Conservation (phyloP, 1,284 basidiomycete genomes). For the Cryptococcus sp. region DNA sequence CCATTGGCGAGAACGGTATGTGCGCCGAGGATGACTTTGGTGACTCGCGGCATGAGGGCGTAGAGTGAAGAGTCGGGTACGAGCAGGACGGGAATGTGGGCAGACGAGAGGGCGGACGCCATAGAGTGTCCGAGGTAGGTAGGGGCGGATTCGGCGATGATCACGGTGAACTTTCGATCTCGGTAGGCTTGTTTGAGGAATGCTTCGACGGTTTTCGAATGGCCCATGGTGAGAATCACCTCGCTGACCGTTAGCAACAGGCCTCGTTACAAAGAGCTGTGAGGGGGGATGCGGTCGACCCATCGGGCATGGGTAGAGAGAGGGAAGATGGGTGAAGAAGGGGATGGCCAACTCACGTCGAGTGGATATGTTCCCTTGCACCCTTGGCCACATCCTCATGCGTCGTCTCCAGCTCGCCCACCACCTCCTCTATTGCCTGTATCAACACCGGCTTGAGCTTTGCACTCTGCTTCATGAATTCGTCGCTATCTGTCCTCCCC, state of each 20-base stretch:
- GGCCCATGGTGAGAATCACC: conserved; percentile 92
- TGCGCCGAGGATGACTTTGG: conserved; percentile 89
- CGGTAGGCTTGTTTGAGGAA: conserved; percentile 88
- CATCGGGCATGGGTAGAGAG: too few species aligned
- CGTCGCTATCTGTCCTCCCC: conserved; percentile 26
- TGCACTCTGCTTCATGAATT: conserved; percentile 42
- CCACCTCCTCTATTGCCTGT: conserved; percentile 86
- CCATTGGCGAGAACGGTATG: conserved; percentile 94
- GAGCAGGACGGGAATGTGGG: conserved; percentile 85
- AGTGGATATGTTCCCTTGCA: conserved; percentile 93
- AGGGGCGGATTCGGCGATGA: conserved; percentile 91
- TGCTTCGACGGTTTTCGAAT: conserved; percentile 86
- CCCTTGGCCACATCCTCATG: conserved; percentile 93
- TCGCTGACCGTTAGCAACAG: conserved; percentile 60
- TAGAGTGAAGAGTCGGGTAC: conserved; percentile 93
- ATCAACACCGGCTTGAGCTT: conserved; percentile 56
- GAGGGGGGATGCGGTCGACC: too few species aligned
- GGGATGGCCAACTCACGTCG: conserved; percentile 61
- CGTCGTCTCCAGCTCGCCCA: conserved; percentile 93
- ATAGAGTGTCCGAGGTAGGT: conserved; percentile 83
- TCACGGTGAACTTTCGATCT: conserved; percentile 89
- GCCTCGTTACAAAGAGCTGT: too few species aligned
- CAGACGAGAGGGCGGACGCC: conserved; percentile 68
- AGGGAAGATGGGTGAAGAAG: too few species aligned
- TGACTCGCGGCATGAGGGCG: conserved; percentile 92